Conservation (phyloP, 768 basidiomycete genomes). For the Solioccasus polychromus region DNA sequence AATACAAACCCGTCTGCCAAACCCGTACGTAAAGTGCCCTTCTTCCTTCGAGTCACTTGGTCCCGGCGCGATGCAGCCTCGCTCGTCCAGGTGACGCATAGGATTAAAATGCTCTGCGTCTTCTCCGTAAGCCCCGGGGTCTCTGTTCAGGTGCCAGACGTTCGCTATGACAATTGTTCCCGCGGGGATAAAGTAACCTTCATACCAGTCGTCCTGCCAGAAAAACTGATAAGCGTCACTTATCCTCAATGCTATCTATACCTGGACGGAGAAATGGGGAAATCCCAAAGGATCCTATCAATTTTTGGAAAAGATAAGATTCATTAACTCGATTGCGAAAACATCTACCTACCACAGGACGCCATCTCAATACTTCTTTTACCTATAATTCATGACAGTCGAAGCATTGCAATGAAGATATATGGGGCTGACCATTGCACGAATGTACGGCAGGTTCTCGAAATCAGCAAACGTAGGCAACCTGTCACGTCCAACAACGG, state of each 20-base stretch:
- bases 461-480: constrained; percentile 13
- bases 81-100: constrained; percentile 17
- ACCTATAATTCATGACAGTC: too few relatives aligned
- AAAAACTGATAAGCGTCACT: neutral
- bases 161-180: constrained; percentile 15
- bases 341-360: constrained; percentile 1
- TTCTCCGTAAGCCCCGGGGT: constrained; percentile 41
- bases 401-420: too few relatives aligned
- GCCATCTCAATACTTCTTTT: constrained; percentile 11
- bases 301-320: neutral
- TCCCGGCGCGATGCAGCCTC: neutral
- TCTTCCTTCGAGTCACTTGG: constrained; percentile 15
- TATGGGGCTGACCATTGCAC: constrained; percentile 1
- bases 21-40: constrained; percentile 7
- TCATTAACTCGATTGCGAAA: neutral
- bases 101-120: constrained; percentile 44
- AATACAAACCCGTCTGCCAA: constrained; percentile 26
- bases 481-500: constrained; percentile 20
- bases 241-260: neutral
- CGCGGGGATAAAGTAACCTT: constrained; percentile 21
- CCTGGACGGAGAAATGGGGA: constrained; percentile 3
- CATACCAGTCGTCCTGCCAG: constrained; percentile 20
- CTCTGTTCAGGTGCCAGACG: constrained; percentile 35
- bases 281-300: constrained; percentile 4
- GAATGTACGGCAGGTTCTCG: constrained; percentile 7